Base-by-base conservation (phyloP, 2,329 filamentous ascomycete genomes). In the Diaporthe sp. region DNA sequence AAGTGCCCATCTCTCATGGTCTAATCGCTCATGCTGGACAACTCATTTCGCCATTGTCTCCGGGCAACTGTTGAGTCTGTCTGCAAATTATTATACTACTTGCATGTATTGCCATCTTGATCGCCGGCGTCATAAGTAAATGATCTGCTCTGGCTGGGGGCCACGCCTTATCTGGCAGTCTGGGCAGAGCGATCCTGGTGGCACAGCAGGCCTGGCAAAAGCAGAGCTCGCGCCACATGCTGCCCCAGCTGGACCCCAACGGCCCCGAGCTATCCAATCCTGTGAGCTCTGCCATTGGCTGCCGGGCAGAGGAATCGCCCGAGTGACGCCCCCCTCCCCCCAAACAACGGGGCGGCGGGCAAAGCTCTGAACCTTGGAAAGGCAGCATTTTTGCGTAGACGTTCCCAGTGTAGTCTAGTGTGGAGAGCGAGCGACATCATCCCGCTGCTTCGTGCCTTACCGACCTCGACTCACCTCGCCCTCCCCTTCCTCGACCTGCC, bases 371-470 rank as follows among this genome's bases (percentile, higher is more conserved):
- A 53, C 46, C 65, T 68, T 53, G 46, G 65, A 51, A 53, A 68
- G 65, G 65, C 65, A 70, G 65, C 65, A 55, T 42, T 70, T 70
- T 55, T 70, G 46, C 34, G 34, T 55, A 6, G 34, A 55, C 34
- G 22, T 34, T 55, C 65, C 65, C 4, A 55, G 65, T 42, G 65
- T 25, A 42, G 65, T 17, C 28, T 70, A 70, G 65, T 55, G 65
- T 70, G 65, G 65, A 42, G 65, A 34, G 65, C 65, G 49, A 70
- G 42, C 65, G 49, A 70, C 65, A 70, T 70, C 65, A 70, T 70
- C 65, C 65, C 65, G 65, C 46, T 46, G 65, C 65, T 53, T 37
- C 31, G 31, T 13, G 46, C 65, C 65, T 68, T 68, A 68, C 65
- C 65, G 65, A 53, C 65, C 65, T 70, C 65, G 65, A 70, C 49